These are phyloP conservation scores for Paraconiothyrium sp. DNA, from an alignment of 2,329 filamentous ascomycete species.

Conservation along the genomic window DNA sequence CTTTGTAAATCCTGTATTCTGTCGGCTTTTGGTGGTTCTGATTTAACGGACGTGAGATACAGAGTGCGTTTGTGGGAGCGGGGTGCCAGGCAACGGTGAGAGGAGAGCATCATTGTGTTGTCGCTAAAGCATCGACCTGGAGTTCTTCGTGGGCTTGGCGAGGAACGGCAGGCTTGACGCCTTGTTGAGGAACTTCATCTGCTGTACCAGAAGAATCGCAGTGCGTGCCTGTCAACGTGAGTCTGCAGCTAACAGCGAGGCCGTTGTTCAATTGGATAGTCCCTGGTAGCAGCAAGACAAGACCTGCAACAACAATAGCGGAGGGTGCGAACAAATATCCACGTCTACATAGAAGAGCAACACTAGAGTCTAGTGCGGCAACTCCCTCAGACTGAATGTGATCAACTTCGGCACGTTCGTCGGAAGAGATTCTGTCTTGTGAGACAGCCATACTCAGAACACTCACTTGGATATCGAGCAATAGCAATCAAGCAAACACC, in stretches of 20 bases:
- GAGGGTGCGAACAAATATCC: too few relatives aligned
- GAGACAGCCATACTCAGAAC: too few relatives aligned
- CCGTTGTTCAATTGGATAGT: too few relatives aligned
- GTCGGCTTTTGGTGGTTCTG: neutral
- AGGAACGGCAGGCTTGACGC: neutral
- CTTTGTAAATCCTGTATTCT: neutral
- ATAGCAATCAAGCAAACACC: neutral
- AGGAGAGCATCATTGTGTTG: neutral
- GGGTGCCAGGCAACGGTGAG: slow-evolving; percentile 9
- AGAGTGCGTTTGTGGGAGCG: neutral
- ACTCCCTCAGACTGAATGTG: too few relatives aligned
- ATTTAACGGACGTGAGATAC: neutral
- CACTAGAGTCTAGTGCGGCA: too few relatives aligned
- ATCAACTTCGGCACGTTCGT: too few relatives aligned
- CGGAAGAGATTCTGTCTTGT: too few relatives aligned
- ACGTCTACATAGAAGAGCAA: too few relatives aligned
- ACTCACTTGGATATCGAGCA: too few relatives aligned
- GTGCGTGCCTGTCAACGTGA: neutral
- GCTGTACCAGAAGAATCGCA: neutral
- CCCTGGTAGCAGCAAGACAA: neutral
- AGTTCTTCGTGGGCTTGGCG: neutral
- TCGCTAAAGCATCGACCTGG: neutral
- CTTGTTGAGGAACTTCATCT: neutral
- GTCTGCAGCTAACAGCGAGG: neutral
- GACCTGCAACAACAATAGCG: neutral